Conservation (phyloP, 345 rosid species). For the Erysimum cheiranthoides region DNA sequence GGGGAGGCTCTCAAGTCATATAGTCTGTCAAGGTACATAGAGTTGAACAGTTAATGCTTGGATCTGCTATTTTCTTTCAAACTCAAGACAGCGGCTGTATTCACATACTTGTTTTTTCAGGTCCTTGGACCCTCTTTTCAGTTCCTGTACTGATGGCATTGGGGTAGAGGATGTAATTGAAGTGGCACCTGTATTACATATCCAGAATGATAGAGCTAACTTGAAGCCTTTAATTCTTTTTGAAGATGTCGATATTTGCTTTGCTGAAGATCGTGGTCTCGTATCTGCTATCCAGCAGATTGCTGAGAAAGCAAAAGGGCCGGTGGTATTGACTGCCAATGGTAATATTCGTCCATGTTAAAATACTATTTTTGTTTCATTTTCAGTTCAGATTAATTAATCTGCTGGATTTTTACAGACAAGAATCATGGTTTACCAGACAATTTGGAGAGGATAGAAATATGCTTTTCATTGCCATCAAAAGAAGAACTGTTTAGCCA, state of each 20-base stretch:
- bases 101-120: conserved; percentile 54
- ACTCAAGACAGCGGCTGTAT: conserved; percentile 24
- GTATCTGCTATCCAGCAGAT: conserved; percentile 82
- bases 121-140: conserved; percentile 60
- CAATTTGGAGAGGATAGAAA: conserved; percentile 66
- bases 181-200: conserved; percentile 44
- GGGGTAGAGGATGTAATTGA: conserved; percentile 51
- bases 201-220: conserved; percentile 47
- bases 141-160: conserved; percentile 49
- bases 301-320: conserved; percentile 89
- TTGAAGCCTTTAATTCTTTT: conserved; percentile 79
- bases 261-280: conserved; percentile 93
- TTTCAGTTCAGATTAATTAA: conserved; percentile 8
- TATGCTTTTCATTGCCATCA: conserved; percentile 64
- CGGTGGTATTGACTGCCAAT: conserved; percentile 83
- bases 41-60: conserved; percentile 31
- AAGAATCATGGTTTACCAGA: conserved; percentile 70
- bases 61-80: no score
- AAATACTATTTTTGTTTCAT: conserved; percentile 6
- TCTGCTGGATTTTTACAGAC: conserved; percentile 53
- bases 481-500: conserved; percentile 63
- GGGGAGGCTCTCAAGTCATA: conserved; percentile 85
- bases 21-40: conserved; percentile 67
- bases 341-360: conserved; percentile 53
- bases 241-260: conserved; percentile 89